Base-by-base conservation (phyloP, 2,329 filamentous ascomycete genomes). In the Pleoardoris graminearum region DNA sequence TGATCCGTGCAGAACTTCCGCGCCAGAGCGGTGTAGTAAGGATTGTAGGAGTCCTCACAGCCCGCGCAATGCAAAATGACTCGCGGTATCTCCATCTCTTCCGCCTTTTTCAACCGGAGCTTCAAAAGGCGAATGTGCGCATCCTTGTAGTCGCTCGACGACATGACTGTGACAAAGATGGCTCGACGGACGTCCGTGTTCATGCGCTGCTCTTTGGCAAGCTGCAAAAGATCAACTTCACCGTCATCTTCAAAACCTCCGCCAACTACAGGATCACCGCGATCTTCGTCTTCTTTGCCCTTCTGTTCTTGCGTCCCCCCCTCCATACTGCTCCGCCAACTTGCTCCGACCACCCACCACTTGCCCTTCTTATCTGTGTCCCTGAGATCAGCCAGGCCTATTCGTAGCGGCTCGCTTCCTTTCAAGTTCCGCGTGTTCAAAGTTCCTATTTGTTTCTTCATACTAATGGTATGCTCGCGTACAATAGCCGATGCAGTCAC, bases 311-410 rank as follows among this genome's bases (percentile, higher is more conserved):
- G 58, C 50, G 67, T 60, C 23, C 74, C 71, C n/a, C 58, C 61
- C 16, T 77, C 75, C 11, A 52, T 61, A 16, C 73, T 59, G 53
- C 80, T 70, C 35, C 78, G 79, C 84, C 93, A 97, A 72, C 91
- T 96, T n/a, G 94, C 93, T 46, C 94, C 94, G 4, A 97, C 90
- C 17, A 97, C 84, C 94, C 94, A 99, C 94, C 94, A 99, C 77
- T 96, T 97, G 0, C 94, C 94, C 68, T 87, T 89, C 69, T 89
- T 93, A 35, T 93, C 89, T 0, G 88, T 87, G 56, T 92, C 85
- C 57, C 85, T 85, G 46, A 99, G 90, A 66, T 99, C 94, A 32
- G 82, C 80, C 3, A 97, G 80, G 10, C 89, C 86, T 51, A 97
- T 86, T 7, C 90, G 85, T 54, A 99, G 80, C 3, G 94, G 91